Evolutionary conservation across 129 eudicot species (phyloP).

Genomic region (Calendula officinalis): DNA sequence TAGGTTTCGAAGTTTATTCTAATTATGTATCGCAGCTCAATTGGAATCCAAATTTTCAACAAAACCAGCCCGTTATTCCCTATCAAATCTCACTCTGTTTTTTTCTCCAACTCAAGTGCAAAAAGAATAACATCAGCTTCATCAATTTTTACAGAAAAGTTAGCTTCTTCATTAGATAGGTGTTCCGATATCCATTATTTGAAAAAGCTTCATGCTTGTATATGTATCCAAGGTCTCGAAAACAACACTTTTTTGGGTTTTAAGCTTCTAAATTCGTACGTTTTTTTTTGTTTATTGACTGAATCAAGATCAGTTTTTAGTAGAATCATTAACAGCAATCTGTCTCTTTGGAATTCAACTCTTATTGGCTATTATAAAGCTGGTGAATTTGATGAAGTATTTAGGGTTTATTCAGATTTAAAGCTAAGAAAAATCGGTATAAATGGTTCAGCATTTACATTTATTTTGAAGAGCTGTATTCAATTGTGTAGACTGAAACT

Average conservation of each 20-base stretch:
- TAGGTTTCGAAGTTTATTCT: neutral
- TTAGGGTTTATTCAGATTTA: slow-evolving; percentile 35
- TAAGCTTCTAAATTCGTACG: slow-evolving; percentile 43
- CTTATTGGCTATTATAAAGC: slow-evolving; percentile 47
- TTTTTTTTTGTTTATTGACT: slow-evolving; percentile 34
- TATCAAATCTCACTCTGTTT: slow-evolving; percentile 13
- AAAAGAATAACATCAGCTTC: slow-evolving; percentile 11
- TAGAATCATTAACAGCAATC: slow-evolving; percentile 25
- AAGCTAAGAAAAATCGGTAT: slow-evolving; percentile 41
- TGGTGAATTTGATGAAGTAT: slow-evolving; percentile 47
- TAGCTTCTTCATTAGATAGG: slow-evolving; percentile 36
- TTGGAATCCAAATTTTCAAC: slow-evolving; percentile 17
- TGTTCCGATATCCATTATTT: slow-evolving; percentile 34
- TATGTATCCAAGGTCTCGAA: slow-evolving; percentile 39
- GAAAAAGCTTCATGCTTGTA: slow-evolving; percentile 57
- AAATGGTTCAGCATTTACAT: slow-evolving; percentile 47
- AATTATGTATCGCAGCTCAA: slow-evolving; percentile 35
- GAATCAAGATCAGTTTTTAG: slow-evolving; percentile 50
- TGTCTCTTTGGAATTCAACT: slow-evolving; percentile 48
- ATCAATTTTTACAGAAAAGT: slow-evolving; percentile 17
- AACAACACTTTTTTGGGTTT: slow-evolving; percentile 43
- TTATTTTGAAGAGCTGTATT: slow-evolving; percentile 43
- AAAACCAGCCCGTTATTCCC: slow-evolving; percentile 24
- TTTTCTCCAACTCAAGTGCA: slow-evolving; percentile 22
- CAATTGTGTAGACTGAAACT: slow-evolving; percentile 31